A percentile compares a stretch with the other conserved stretches of the same genome.
These are phyloP conservation scores for Neonothopanus nambi DNA, from an alignment of 1,284 basidiomycete species.

Conservation along the genomic window DNA sequence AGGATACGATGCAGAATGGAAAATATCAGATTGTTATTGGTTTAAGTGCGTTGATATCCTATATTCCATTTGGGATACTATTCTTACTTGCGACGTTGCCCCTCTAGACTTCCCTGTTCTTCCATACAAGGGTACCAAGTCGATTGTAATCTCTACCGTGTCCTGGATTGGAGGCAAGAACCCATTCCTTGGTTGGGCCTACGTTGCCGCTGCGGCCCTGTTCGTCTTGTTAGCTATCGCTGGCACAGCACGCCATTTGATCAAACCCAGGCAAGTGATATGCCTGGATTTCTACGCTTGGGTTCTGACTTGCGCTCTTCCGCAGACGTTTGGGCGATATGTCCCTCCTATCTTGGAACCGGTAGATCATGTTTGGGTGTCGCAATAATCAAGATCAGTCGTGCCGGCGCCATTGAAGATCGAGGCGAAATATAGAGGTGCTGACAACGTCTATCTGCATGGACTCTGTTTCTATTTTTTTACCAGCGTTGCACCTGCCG, in stretches of 20 bases:
- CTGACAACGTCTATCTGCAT: neutral
- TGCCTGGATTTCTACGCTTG: constrained; percentile 37
- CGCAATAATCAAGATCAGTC: too few species aligned
- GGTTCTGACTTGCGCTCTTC: neutral
- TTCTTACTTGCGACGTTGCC: constrained; percentile 15
- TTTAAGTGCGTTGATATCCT: constrained; percentile 69
- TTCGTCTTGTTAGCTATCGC: constrained; percentile 87
- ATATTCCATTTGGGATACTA: constrained; percentile 1
- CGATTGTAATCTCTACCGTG: constrained; percentile 94
- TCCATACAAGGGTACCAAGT: constrained; percentile 93
- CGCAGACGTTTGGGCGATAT: constrained; percentile 78
- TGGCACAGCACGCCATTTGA: constrained; percentile 89
- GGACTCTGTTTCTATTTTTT: neutral
- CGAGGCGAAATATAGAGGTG: too few species aligned
- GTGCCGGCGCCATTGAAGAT: too few species aligned
- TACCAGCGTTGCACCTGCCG: neutral
- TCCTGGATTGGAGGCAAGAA: constrained; percentile 99
- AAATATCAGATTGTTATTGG: constrained; percentile 77
- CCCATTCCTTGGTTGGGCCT: constrained; percentile 96
- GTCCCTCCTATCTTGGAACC: constrained; percentile 87
- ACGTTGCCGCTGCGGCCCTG: constrained; percentile 86
- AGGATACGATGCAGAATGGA: constrained; percentile 70
- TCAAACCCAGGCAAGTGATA: constrained; percentile 87
- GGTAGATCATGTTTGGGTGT: constrained; percentile 29
- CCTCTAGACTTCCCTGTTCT: constrained; percentile 88